Conservation (phyloP, 148 eudicot species). For the Chenopodium formosanum region DNA sequence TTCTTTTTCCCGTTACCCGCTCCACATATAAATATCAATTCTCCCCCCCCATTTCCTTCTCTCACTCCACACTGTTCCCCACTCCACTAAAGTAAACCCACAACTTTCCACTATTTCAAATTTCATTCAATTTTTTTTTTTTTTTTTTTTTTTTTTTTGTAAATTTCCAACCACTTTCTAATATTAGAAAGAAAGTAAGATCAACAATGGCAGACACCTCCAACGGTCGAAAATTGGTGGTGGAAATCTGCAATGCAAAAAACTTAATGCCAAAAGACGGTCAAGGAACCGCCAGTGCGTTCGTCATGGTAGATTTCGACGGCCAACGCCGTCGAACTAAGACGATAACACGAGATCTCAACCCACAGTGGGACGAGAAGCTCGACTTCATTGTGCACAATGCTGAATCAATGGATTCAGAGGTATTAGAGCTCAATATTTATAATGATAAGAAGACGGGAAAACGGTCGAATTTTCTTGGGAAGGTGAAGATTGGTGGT, state of each 20-base stretch:
- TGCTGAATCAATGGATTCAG: slow-evolving; percentile 33
- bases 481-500: slow-evolving; percentile 71
- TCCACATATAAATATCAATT: too few species aligned
- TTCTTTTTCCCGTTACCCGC: too few species aligned
- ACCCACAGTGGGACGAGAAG: slow-evolving; percentile 82
- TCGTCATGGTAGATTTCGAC: slow-evolving; percentile 68
- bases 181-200: too few species aligned
- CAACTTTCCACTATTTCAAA: not conserved
- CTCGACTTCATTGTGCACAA: slow-evolving; percentile 64
- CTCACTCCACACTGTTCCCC: too few species aligned
- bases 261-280: slow-evolving; percentile 95
- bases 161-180: too few species aligned
- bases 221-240: slow-evolving; percentile 51
- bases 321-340: slow-evolving; percentile 80
- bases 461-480: slow-evolving; percentile 62
- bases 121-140: too few species aligned
- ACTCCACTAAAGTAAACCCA: too few species aligned
- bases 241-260: slow-evolving; percentile 71
- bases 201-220: slow-evolving; percentile 36
- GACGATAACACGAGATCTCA: slow-evolving; percentile 65
- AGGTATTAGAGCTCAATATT: slow-evolving; percentile 59
- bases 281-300: slow-evolving; percentile 83
- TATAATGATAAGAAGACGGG: slow-evolving; percentile 74
- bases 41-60: too few species aligned
- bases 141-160: too few species aligned